A percentile compares a stretch with the other conserved stretches of the same genome.
Conservation (phyloP, 306 rosid genomes). For the Prunus fruticosa region DNA sequence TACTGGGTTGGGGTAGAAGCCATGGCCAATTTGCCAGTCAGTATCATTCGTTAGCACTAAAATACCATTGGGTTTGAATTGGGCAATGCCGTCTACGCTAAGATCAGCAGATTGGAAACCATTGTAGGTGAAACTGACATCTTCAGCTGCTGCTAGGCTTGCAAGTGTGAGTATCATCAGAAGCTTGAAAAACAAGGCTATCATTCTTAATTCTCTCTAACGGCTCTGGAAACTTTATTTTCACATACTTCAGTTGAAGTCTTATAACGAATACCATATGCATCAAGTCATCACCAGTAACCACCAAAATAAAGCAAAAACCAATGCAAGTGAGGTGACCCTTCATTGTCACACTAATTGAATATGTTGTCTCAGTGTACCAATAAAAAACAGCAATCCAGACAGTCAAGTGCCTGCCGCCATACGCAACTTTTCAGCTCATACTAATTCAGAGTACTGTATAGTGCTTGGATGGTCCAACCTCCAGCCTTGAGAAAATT, state of each 20-base stretch:
- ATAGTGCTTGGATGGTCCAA: neutral
- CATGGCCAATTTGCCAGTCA: neutral
- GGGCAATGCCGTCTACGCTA: neutral
- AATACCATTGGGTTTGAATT: neutral
- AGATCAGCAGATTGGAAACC: neutral
- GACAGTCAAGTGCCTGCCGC: neutral
- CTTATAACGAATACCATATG: too few relatives aligned
- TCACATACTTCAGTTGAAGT: neutral
- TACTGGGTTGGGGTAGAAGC: slow-evolving; percentile 10
- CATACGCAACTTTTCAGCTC: neutral
- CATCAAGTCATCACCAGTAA: too few relatives aligned
- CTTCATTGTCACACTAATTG: neutral
- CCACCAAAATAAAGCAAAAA: neutral
- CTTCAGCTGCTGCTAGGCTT: neutral
- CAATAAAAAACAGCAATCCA: neutral
- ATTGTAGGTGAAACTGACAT: neutral
- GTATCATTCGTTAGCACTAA: neutral
- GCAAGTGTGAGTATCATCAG: neutral
- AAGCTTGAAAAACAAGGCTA: neutral
- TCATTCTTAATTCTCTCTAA: neutral
- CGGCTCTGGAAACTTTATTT: too few relatives aligned
- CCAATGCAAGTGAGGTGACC: neutral
- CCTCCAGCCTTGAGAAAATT: neutral
- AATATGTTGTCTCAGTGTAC: neutral
- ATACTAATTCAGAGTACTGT: neutral